Evolutionary conservation across 2,329 filamentous ascomycete genomes (phyloP).

Genomic region (Thielaviopsis euricoi): DNA sequence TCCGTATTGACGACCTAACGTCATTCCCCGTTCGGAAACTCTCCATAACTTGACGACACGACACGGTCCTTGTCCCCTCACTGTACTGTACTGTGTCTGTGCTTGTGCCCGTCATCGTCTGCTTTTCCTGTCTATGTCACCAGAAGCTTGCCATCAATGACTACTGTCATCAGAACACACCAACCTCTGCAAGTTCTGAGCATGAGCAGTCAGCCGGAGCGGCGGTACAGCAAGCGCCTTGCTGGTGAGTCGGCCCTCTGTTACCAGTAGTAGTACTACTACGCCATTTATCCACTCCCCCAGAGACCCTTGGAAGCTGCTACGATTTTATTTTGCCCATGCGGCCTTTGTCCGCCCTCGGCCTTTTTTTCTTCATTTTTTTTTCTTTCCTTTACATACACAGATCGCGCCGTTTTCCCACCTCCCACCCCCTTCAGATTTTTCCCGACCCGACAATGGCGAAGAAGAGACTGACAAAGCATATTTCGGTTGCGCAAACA

Average conservation of each 20-base stretch:
- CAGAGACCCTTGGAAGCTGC: constrained; percentile 15
- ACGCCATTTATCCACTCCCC: neutral
- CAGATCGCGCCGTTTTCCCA: neutral
- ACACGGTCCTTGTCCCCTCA: neutral
- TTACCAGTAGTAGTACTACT: neutral
- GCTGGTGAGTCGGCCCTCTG: constrained; percentile 33
- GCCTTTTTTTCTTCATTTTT: neutral
- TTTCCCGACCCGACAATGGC: neutral
- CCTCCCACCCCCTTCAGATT: neutral
- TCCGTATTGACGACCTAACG: constrained; percentile 2
- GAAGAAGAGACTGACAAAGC: constrained; percentile 6
- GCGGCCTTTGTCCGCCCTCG: neutral
- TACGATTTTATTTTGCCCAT: neutral
- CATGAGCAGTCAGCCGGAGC: constrained; percentile 48
- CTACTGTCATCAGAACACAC: constrained; percentile 49
- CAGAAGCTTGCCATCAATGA: constrained; percentile 41
- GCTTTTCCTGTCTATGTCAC: constrained; percentile 9
- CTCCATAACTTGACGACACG: neutral
- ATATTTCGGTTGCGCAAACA: constrained; percentile 11
- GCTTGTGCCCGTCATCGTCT: neutral
- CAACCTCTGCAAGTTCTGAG: constrained; percentile 50
- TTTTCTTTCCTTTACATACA: neutral
- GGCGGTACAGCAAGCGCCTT: constrained; percentile 47
- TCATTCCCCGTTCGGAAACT: neutral
- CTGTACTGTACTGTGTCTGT: neutral